Evolutionary conservation across 176 grass and related monocot genomes (phyloP), one percentile per base, ranked within the genome.

Genomic region (Poa annua): DNA sequence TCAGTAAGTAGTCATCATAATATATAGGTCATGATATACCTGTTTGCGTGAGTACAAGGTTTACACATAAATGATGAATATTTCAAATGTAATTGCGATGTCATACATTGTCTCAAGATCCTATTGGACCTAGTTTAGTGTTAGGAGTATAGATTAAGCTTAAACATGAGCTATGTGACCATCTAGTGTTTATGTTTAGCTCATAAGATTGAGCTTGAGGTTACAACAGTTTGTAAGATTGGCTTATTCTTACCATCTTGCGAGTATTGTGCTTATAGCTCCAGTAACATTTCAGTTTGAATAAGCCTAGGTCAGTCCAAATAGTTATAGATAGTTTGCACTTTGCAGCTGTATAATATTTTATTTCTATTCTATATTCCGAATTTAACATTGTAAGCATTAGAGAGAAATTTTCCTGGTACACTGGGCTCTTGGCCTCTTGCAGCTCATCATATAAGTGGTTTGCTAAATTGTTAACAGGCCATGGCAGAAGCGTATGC

Each of bases 401-500:
- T 48, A 53, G 5, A 16, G 1, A 38, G 15, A 57, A 45, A 8
- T 82, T n/a, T 80, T 47, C 57, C 12, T 71, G 2, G 52, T 53
- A 41, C 34, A 32, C 4, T 75, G 49, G 47, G 35, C 3, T 38
- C n/a, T 48, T 75, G 49, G 47, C 25, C 3, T 38, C n/a, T 48
- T 57, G 22, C 11, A 39, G 34, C 65, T 61, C 59, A 62, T 85
- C 53, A 59, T 85, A 11, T 81, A 70, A 78, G 13, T 52, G 47
- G 50, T n/a, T 19, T 74, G 66, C 78, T 65, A 17, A 54, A 84
- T 59, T 39, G 76, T 67, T 85, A 80, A 95, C 86, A 99, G 93
- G 96, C 47, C 96, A 99, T 64, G 96, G 93, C 32, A 96, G 93
- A 89, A 99, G 96, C 57, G 85, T 99, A 19, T 99, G 91, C 11